Percentiles rank a stretch among this genome's conserved stretches.
Evolutionary conservation across 2,329 filamentous ascomycete genomes (phyloP).

Genomic region (Paracorniculantispora psalliotae): DNA sequence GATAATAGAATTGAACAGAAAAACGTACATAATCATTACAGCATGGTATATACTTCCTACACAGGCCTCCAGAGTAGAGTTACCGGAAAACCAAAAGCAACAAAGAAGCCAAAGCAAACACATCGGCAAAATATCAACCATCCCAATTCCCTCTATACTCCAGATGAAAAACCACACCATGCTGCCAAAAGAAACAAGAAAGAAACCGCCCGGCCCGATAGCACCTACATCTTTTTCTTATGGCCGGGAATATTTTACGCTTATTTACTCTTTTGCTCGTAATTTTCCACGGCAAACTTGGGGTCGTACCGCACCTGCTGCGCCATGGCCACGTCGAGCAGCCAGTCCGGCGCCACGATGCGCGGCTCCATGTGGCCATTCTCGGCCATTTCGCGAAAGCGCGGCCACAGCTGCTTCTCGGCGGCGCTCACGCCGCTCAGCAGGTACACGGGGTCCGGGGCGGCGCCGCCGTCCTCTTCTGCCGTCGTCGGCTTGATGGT

Average conservation of each 20-base stretch:
- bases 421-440: constrained; percentile 62
- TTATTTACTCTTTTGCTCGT: constrained; percentile 25
- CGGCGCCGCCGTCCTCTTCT: constrained; percentile 56
- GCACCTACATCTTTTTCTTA: too few relatives aligned
- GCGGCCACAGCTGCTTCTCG: constrained; percentile 72
- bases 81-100: neutral
- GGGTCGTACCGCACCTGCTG: constrained; percentile 70
- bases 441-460: constrained; percentile 73
- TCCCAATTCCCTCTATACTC: neutral
- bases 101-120: neutral
- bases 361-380: constrained; percentile 74
- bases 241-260: too few relatives aligned
- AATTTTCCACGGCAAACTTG: constrained; percentile 52
- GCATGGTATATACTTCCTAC: constrained; percentile 4
- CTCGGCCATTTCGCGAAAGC: constrained; percentile 73
- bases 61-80: neutral
- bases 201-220: neutral
- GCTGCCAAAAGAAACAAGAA: neutral
- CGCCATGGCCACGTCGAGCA: constrained; percentile 83
- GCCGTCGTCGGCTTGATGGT: constrained; percentile 61
- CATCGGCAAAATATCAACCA: neutral
- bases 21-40: neutral
- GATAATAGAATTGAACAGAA: neutral
- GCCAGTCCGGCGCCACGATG: constrained; percentile 82
- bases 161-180: neutral